Base-by-base conservation (phyloP, 768 basidiomycete species). In the Lactarius sanguifluus region DNA sequence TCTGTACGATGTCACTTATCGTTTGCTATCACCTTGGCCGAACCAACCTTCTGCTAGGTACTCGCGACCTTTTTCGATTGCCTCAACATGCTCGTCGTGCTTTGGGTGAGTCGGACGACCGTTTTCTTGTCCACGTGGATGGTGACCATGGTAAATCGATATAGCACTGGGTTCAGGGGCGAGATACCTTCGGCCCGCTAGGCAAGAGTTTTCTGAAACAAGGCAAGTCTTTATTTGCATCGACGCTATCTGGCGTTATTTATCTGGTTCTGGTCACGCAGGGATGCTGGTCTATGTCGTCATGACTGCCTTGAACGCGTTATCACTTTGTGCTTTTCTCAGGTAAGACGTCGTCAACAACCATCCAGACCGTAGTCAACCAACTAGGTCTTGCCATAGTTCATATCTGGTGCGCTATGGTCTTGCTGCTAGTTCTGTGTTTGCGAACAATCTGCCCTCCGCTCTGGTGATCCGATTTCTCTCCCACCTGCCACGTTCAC, bases 181-280 rank as follows among this genome's bases (percentile, higher is more conserved):
- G 43, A 6, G 66, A 62, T 36, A 41, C 55, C n/a, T 58, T 56
- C 9, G 64, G 68, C 16, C 57, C 62, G 13, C 61, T 71, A 25
- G 69, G 68, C 36, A 25, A 61, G 41, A 64, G 56, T 47, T 65
- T 70, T 43, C 43, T 70, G 30, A 67, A 65, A 57, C 69, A 70
- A 65, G 69, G 69, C 38, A 62, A 7, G 67, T 50, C 38, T 23
- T 57, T 43, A 40, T 65, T 55, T 25, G 18, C 59, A 25, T 28
- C 36, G 43, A 47, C 12, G 47, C n/a, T 5, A 9, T 58, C 30
- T 18, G 28, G 28, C 40, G 41, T 40, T 25, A 52, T 28, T 61
- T 15, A 60, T 45, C 5, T 65, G 5, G 20, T 25, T 18, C 34
- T 55, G 40, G 54, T 43, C 62, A 50, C 36, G 30, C 38, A 71